Base-by-base conservation (phyloP, 2,329 filamentous ascomycete genomes). In the Aspergillus hortae region DNA sequence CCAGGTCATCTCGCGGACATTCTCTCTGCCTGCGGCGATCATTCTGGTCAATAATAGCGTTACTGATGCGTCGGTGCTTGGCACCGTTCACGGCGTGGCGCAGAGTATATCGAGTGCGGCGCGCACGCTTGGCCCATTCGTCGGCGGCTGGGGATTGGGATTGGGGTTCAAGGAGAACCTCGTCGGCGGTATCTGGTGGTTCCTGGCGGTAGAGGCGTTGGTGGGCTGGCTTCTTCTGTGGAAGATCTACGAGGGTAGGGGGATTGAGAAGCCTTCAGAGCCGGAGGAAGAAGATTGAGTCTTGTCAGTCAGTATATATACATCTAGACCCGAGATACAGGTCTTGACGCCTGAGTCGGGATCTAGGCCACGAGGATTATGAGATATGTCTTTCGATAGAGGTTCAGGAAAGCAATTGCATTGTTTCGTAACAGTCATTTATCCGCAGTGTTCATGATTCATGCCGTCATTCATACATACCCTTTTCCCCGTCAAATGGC, bases 1-100 rank as follows among this genome's bases (percentile, higher is more conserved):
- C 7, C 88, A 92, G 64, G 88, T 90, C 14, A 76, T 86, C 4
- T 88, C 85, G 0, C 79, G 88, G 25, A 92, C 89, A 0, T 90
- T 92, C 61, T 78, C 81, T 0, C 61, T 87, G 0, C 84, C 84
- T 0, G 79, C 78, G 0, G 77, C 77, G 0, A 78, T 81, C 0
- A 86, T 87, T 2, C 65, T 84, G 35, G 73, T 85, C 12, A 86
- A 85, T 52, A 85, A 86, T 54, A 79, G 75, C 44, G 79, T 79
- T 35, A 81, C 84, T 0, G 77, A 84, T 57, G 76, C 79, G 0
- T 74, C 68, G 23, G 76, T 84, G 0, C 64, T 85, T 6, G 82
- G 79, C 0, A 84, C 80, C 0, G 75, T 85, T 2, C 81, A 85
- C 54, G 82, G 82, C 0, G 68, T 84, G 6, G 81, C 80, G 0